A percentile compares a stretch with the other conserved stretches of the same genome.
Conservation (phyloP, 1,284 basidiomycete genomes). For the Taiwanofungus camphoratus region DNA sequence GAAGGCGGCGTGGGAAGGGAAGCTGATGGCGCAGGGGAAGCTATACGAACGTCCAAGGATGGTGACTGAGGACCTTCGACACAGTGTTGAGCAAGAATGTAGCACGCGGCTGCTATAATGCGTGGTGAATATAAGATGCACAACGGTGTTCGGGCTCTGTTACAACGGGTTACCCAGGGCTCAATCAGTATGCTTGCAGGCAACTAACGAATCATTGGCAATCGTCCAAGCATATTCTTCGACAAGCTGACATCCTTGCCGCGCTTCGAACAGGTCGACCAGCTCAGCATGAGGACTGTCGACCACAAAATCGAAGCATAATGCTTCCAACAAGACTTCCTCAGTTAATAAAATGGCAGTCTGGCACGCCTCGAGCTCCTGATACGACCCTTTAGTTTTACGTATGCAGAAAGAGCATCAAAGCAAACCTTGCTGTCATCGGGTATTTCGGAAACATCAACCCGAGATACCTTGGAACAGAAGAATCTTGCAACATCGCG, state of each 20-base stretch:
- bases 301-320: slow-evolving; percentile 90
- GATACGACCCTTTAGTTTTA: slow-evolving; percentile 6
- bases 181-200: slow-evolving; percentile 1
- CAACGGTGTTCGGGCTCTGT: slow-evolving; percentile 69
- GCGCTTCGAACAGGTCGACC: slow-evolving; percentile 56
- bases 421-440: slow-evolving; percentile 56
- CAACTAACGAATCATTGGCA: slow-evolving; percentile 76
- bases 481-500: slow-evolving; percentile 76
- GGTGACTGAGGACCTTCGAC: slow-evolving; percentile 66
- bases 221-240: slow-evolving; percentile 79
- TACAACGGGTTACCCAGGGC: slow-evolving; percentile 1
- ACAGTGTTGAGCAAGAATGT: slow-evolving; percentile 64
- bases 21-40: slow-evolving; percentile 27
- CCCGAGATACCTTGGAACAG: slow-evolving; percentile 61
- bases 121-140: slow-evolving; percentile 63
- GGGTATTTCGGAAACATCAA: slow-evolving; percentile 50
- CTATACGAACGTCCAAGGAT: slow-evolving; percentile 58
- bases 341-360: slow-evolving; percentile 73
- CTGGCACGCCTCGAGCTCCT: slow-evolving; percentile 76
- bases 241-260: slow-evolving; percentile 40
- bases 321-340: slow-evolving; percentile 78
- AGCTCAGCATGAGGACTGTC: slow-evolving; percentile 78
- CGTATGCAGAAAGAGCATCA: neutral
- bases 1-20: slow-evolving; percentile 50
- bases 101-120: slow-evolving; percentile 69